Evolutionary conservation across 108 stramenopile species (phyloP).

Genomic region (Poteriospumella lacustris): DNA sequence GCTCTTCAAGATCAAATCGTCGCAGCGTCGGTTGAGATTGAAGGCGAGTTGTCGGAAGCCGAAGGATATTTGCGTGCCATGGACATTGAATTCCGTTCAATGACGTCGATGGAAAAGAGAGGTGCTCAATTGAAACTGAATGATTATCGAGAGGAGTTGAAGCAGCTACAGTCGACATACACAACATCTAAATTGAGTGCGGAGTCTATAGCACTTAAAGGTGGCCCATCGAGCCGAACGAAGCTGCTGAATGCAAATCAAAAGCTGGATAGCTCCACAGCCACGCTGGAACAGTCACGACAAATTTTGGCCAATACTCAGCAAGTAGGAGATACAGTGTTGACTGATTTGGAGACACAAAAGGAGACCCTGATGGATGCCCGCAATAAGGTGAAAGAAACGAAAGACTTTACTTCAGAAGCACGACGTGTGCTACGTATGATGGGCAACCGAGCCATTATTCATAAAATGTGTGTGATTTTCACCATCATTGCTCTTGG

Average conservation of each 20-base stretch:
- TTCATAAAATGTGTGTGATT: slow-evolving; percentile 21
- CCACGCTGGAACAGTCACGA: slow-evolving; percentile 12
- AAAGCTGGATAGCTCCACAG: slow-evolving; percentile 23
- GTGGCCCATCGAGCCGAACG: background rate
- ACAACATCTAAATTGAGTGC: background rate
- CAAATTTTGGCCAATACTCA: slow-evolving; percentile 16
- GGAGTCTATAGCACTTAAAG: background rate
- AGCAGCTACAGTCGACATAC: background rate
- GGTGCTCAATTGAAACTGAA: background rate
- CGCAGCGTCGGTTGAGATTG: slow-evolving; percentile 16
- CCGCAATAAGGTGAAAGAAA: slow-evolving; percentile 8
- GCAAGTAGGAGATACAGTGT: slow-evolving; percentile 11
- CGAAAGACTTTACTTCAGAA: slow-evolving; percentile 3
- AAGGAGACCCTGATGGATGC: slow-evolving; percentile 23
- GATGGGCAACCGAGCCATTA: slow-evolving; percentile 31
- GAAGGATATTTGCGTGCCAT: slow-evolving; percentile 31
- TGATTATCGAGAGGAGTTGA: slow-evolving; percentile 14
- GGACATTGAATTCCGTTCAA: slow-evolving; percentile 27
- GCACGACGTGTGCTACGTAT: slow-evolving; percentile 18
- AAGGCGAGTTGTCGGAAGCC: slow-evolving; percentile 25
- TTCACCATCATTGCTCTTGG: background rate
- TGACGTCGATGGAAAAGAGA: background rate
- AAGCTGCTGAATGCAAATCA: slow-evolving; percentile 26
- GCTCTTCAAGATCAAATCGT: background rate
- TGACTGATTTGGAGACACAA: slow-evolving; percentile 24